Evolutionary conservation across 228 moss, liverwort and hornwort species (phyloP).

Genomic region (Sphagnum magellanicum): DNA sequence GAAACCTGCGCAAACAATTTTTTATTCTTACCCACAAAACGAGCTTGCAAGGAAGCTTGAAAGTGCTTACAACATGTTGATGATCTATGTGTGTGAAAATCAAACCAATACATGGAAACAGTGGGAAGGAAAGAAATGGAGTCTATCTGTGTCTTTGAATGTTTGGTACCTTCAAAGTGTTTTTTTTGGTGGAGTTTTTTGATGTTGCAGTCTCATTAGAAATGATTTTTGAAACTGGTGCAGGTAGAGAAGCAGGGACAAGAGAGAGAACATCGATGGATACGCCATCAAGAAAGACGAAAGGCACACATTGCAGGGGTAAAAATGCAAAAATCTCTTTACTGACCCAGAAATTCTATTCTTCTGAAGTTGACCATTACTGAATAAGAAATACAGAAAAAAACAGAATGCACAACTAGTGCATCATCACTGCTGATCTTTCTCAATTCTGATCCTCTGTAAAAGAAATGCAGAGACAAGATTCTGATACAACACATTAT

Average conservation of each 20-base stretch:
- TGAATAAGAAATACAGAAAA: too few species aligned
- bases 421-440: neutral
- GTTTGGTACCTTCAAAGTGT: neutral
- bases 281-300: conserved; percentile 57
- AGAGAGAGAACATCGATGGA: conserved; percentile 29
- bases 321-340: neutral
- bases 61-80: too few species aligned
- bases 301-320: conserved; percentile 41
- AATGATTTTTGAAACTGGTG: neutral
- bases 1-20: too few species aligned
- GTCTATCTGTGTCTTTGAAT: too few species aligned
- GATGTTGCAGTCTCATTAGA: neutral
- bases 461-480: neutral
- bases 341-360: too few species aligned
- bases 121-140: too few species aligned
- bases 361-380: too few species aligned
- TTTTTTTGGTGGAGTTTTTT: too few species aligned
- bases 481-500: neutral
- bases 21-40: too few species aligned
- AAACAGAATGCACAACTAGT: too few species aligned
- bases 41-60: too few species aligned
- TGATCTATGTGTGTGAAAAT: neutral
- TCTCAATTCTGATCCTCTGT: neutral
- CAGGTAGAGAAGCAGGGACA: conserved; percentile 32
- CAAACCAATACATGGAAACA: neutral